Conservation (phyloP, 2,329 filamentous ascomycete species). For the Trichoderma koningiopsis region DNA sequence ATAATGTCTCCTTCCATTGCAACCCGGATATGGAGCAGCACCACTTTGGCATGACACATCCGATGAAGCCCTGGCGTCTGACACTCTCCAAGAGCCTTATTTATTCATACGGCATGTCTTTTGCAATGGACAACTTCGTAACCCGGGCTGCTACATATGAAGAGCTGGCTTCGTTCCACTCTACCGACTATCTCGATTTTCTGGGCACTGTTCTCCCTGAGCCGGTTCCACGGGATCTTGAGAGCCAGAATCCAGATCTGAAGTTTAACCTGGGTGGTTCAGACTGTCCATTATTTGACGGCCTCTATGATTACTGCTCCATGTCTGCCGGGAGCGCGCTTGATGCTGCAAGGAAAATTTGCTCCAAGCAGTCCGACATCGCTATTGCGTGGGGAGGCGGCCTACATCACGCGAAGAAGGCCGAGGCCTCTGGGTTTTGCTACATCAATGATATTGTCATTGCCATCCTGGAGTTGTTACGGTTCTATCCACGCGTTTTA, state of each 20-base stretch:
- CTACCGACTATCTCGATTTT: slow-evolving; percentile 87
- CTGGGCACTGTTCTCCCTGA: slow-evolving; percentile 71
- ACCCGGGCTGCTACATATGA: slow-evolving; percentile 82
- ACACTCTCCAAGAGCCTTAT: slow-evolving; percentile 95
- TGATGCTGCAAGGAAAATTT: slow-evolving; percentile 87
- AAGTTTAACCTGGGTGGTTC: slow-evolving; percentile 87
- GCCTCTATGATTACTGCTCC: slow-evolving; percentile 91
- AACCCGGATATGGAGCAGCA: slow-evolving; percentile 94
- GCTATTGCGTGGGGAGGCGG: slow-evolving; percentile 98
- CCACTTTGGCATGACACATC: slow-evolving; percentile 95
- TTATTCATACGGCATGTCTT: slow-evolving; percentile 91
- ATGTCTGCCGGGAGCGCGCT: slow-evolving; percentile 89
- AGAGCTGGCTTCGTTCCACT: slow-evolving; percentile 85
- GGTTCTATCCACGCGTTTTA: slow-evolving; percentile 79
- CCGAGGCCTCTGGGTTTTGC: slow-evolving; percentile 93
- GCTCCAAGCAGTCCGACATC: slow-evolving; percentile 85
- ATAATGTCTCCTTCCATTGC: slow-evolving; percentile 92
- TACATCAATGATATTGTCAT: slow-evolving; percentile 99
- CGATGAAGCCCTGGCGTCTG: slow-evolving; percentile 98
- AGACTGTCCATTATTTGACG: slow-evolving; percentile 96
- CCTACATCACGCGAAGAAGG: slow-evolving; percentile 93
- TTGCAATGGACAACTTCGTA: slow-evolving; percentile 93
- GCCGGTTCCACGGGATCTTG: slow-evolving; percentile 64
- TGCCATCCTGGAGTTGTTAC: slow-evolving; percentile 83
- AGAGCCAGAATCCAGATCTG: slow-evolving; percentile 62